phyloP scores from a whole-genome alignment of 2,329 filamentous ascomycete genomes.

The Tolypocladium nubicola region DNA sequence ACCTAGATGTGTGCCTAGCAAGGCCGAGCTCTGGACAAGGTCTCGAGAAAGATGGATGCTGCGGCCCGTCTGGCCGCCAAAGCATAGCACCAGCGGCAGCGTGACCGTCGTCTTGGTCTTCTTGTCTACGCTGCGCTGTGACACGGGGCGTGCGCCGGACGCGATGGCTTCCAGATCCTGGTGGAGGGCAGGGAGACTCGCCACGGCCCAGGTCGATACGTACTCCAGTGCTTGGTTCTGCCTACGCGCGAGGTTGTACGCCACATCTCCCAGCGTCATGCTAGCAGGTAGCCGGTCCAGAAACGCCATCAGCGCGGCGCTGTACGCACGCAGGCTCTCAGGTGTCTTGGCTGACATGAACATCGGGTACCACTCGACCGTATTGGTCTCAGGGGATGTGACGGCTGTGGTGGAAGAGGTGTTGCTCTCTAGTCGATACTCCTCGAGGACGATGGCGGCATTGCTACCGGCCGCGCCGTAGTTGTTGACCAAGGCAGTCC shows the following conservation, averaged over 20 bases:
- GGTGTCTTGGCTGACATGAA: not conserved
- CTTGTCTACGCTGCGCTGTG: not conserved
- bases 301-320: not conserved
- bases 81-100: not conserved
- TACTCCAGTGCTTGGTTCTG: too few species aligned
- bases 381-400: too few species aligned
- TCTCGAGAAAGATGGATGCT: not conserved
- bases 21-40: not conserved
- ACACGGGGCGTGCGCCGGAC: not conserved
- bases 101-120: not conserved
- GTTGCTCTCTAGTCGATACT: too few species aligned
- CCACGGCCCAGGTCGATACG: too few species aligned
- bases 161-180: not conserved
- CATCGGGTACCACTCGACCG: slow-evolving; percentile 8
- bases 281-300: too few species aligned
- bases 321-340: not conserved
- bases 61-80: not conserved
- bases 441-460: slow-evolving; percentile 7
- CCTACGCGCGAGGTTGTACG: too few species aligned
- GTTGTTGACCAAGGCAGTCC: slow-evolving; percentile 20
- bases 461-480: slow-evolving; percentile 26
- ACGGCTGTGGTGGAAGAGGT: too few species aligned
- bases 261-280: too few species aligned
- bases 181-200: not conserved
- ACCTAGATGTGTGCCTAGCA: slow-evolving; percentile 17